Conservation (phyloP, 768 basidiomycete species). For the Hirschioporus abietinus region DNA sequence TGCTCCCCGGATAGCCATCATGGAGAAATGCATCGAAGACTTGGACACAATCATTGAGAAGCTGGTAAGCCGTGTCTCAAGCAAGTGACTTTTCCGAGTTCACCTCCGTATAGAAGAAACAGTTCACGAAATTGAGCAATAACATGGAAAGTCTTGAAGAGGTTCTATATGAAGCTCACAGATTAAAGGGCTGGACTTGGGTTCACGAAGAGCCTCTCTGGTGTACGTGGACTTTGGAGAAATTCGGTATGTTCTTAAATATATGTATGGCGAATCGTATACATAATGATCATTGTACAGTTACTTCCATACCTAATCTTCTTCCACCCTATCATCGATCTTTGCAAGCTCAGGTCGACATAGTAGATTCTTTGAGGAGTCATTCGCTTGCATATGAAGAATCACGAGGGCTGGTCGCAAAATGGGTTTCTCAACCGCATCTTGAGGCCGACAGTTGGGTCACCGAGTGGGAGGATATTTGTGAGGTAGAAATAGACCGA, state of each 20-base stretch:
- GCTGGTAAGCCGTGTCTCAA: slow-evolving; percentile 45
- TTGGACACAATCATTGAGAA: slow-evolving; percentile 55
- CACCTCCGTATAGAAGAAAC: slow-evolving; percentile 47
- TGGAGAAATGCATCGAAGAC: slow-evolving; percentile 60
- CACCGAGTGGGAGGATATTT: slow-evolving; percentile 72
- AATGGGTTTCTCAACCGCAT: slow-evolving; percentile 67
- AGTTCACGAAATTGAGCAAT: slow-evolving; percentile 59
- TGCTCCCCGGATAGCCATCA: slow-evolving; percentile 56
- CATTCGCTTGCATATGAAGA: slow-evolving; percentile 68
- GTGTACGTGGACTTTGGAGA: slow-evolving; percentile 78
- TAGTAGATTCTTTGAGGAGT: slow-evolving; percentile 52
- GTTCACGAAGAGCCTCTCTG: slow-evolving; percentile 68
- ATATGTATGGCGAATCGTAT: neutral
- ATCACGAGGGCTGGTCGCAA: slow-evolving; percentile 53
- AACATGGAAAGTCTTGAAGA: slow-evolving; percentile 61
- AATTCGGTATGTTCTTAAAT: slow-evolving; percentile 55
- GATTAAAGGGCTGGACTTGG: slow-evolving; percentile 67
- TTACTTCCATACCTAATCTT: slow-evolving; percentile 48
- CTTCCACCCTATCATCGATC: slow-evolving; percentile 65
- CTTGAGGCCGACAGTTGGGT: slow-evolving; percentile 68
- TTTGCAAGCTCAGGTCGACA: slow-evolving; percentile 46
- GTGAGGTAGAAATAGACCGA: slow-evolving; percentile 67
- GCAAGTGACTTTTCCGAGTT: neutral
- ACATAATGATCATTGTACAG: slow-evolving; percentile 28
- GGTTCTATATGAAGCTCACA: slow-evolving; percentile 64